Evolutionary conservation across 2,329 filamentous ascomycete genomes (phyloP), one percentile per base, ranked within the genome.

Genomic region (Exophiala dermatitidis): DNA sequence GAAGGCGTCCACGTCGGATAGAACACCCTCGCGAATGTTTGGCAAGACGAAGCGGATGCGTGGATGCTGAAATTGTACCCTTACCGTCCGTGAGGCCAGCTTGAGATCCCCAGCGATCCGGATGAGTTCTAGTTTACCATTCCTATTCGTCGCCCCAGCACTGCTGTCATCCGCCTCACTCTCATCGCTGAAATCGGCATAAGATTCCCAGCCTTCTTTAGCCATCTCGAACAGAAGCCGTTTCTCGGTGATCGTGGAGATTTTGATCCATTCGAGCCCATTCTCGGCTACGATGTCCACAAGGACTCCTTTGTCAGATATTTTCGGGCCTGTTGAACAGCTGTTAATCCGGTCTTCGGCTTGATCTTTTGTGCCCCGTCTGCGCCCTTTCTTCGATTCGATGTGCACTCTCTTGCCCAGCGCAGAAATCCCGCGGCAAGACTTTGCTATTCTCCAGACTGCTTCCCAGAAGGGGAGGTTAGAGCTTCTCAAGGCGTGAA

Each of bases 151-250:
- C 30, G 5, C 55, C 48, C 62, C 59, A 43, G 64, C 66, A 42
- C 61, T 65, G 32, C 64, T 60, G 43, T 50, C 50, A 4, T 50
- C 49, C 26, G 47, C 61, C 37, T 62, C 57, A 9, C 65, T 66
- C 30, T 59, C 67, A 3, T 72, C 71, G 4, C 65, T 67, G 43
- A 77, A 77, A 51, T 71, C 72, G 5, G 49, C 55, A 40, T 63
- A 60, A 7, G 57, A 68, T 59, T 81, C 78, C 77, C 81, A 85
- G 7, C 84, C 83, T 53, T 82, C 76, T 65, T 85, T 84, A 2
- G 84, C 84, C 58, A 86, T 75, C 60, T 87, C 84, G 63, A 83
- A 84, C 12, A 86, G 68, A 31, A 88, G 69, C 48, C 83, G 74
- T 53, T 76, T 80, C 59, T 84, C 78, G 0, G 80, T 83, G 28